These are phyloP conservation scores for Mycena metata DNA, from an alignment of 768 basidiomycete genomes.

Conservation along the genomic window DNA sequence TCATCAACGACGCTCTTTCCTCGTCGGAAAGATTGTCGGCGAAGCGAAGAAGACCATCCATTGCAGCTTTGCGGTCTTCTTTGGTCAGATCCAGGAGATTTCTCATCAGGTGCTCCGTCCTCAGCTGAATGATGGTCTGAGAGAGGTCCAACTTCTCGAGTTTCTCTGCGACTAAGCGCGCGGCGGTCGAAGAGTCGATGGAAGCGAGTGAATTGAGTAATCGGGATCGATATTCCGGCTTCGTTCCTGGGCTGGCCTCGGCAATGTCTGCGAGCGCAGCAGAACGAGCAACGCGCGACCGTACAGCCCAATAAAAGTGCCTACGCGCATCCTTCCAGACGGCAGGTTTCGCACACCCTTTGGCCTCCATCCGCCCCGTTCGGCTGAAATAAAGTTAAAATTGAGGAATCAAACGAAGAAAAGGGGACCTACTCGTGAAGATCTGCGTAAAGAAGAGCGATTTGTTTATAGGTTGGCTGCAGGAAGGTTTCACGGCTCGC, in stretches of 20 bases:
- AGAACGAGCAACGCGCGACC: slow-evolving; percentile 83
- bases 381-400: slow-evolving; percentile 65
- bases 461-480: slow-evolving; percentile 92
- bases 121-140: slow-evolving; percentile 72
- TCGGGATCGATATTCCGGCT: slow-evolving; percentile 74
- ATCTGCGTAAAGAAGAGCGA: slow-evolving; percentile 95
- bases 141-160: slow-evolving; percentile 81
- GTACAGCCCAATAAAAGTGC: slow-evolving; percentile 94
- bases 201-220: slow-evolving; percentile 74
- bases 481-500: slow-evolving; percentile 83
- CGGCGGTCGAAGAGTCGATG: slow-evolving; percentile 64
- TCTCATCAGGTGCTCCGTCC: slow-evolving; percentile 76
- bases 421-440: slow-evolving; percentile 85
- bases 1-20: slow-evolving; percentile 73
- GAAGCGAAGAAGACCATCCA: slow-evolving; percentile 80
- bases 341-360: slow-evolving; percentile 90
- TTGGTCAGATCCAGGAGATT: slow-evolving; percentile 76
- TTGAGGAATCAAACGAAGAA: slow-evolving; percentile 11
- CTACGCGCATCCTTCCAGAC: slow-evolving; percentile 92
- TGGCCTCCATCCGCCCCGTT: slow-evolving; percentile 96
- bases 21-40: slow-evolving; percentile 82
- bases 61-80: slow-evolving; percentile 81
- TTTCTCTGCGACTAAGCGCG: slow-evolving; percentile 70
- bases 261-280: slow-evolving; percentile 72
- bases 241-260: slow-evolving; percentile 79